A percentile compares a stretch with the other conserved stretches of the same genome.
Conservation (phyloP, 352 stramenopile species). For the Globisporangium okanoganense region DNA sequence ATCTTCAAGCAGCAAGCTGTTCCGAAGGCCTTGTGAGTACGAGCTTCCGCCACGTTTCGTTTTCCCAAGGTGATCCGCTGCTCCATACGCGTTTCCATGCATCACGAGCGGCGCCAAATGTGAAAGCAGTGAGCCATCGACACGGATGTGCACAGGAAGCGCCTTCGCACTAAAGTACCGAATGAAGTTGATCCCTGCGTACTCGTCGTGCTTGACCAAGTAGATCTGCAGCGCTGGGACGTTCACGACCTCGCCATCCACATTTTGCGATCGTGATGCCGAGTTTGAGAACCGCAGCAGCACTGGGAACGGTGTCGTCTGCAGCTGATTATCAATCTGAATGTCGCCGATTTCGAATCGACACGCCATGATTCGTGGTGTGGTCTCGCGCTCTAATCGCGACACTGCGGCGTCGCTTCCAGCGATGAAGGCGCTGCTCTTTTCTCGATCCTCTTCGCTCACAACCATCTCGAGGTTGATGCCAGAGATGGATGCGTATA, state of each 20-base stretch:
- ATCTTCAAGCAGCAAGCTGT: conserved; percentile 55
- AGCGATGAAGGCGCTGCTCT: conserved; percentile 36
- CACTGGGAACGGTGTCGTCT: conserved; percentile 78
- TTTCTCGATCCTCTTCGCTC: conserved; percentile 38
- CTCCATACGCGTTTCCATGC: conserved; percentile 42
- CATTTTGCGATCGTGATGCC: conserved; percentile 34
- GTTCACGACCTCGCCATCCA: conserved; percentile 48
- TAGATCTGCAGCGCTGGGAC: conserved; percentile 70
- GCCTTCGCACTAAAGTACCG: conserved; percentile 72
- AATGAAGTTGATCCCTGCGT: conserved; percentile 86
- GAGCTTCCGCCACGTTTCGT: conserved; percentile 16
- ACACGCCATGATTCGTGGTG: conserved; percentile 50
- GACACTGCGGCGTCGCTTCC: conserved; percentile 38
- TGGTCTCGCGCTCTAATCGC: conserved; percentile 52
- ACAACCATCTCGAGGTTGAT: conserved; percentile 60
- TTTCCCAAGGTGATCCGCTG: conserved; percentile 14
- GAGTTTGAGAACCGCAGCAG: conserved; percentile 79
- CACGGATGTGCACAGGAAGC: conserved; percentile 72
- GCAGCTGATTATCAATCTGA: conserved; percentile 88
- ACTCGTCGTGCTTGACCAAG: conserved; percentile 84
- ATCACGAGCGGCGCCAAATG: conserved; percentile 66
- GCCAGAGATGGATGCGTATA: conserved; percentile 72
- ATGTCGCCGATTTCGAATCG: conserved; percentile 74
- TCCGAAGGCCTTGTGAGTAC: conserved; percentile 30
- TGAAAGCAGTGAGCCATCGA: conserved; percentile 78